phyloP scores from a whole-genome alignment of 768 basidiomycete genomes.

The Leccinum incarnatum region DNA sequence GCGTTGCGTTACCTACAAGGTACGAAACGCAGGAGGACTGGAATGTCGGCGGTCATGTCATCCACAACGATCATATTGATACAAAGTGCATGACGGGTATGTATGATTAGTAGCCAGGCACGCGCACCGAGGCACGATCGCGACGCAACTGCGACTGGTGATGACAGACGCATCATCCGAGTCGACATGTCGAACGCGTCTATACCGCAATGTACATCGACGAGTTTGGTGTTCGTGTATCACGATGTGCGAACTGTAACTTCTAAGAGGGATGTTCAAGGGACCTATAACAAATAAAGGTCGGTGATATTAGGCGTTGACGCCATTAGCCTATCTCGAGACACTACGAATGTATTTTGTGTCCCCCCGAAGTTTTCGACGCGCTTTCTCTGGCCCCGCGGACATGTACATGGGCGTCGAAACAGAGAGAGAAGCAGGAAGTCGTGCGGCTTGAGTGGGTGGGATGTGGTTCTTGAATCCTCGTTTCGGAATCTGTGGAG shows the following conservation, averaged over 20 bases:
- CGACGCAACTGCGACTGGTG: not conserved
- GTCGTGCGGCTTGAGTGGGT: not conserved
- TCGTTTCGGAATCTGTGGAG: not conserved
- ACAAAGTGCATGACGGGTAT: not conserved
- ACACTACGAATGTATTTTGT: not conserved
- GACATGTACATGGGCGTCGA: constrained; percentile 3
- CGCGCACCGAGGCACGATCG: not conserved
- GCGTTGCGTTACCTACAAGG: not conserved
- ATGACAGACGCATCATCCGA: not conserved
- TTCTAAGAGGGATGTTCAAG: too few relatives aligned
- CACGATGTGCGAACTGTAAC: not conserved
- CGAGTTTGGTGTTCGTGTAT: not conserved
- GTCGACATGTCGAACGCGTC: not conserved
- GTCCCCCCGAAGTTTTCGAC: not conserved
- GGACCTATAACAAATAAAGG: not conserved
- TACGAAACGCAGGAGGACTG: not conserved
- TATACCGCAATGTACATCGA: not conserved
- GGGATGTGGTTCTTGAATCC: not conserved
- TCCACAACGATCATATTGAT: not conserved
- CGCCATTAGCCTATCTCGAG: not conserved
- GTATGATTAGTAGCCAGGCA: not conserved
- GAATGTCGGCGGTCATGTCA: not conserved
- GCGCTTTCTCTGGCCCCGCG: not conserved
- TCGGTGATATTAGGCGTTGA: not conserved
- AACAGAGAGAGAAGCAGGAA: not conserved